Evolutionary conservation across 768 basidiomycete species (phyloP), one percentile per base, ranked within the genome.

Genomic region (Dendrothele bispora): DNA sequence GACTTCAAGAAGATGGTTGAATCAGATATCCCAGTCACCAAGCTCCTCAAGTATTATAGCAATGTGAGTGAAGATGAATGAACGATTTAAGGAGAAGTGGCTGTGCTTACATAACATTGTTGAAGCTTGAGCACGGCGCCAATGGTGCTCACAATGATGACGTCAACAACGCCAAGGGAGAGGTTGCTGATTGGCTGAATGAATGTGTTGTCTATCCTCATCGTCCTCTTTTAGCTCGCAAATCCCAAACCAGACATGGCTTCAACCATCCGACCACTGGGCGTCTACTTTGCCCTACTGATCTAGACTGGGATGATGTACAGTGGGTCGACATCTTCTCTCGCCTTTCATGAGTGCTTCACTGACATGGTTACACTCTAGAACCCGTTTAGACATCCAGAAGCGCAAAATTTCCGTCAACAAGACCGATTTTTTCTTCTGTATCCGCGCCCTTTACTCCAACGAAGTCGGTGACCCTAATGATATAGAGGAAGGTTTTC

Each of bases 101-200:
- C n/a, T n/a, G n/a, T n/a, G n/a, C n/a, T n/a, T n/a, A n/a, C n/a
- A n/a, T n/a, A n/a, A n/a, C n/a, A n/a, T 50, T 45, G 52, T 53
- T 34, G 8, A 37, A 67, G 65, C 46, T 67, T n/a, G 51, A 55
- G 14, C 37, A 44, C 17, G 64, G 65, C 7, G 61, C 55, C 2
- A 52, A 55, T 30, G 54, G 50, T 15, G 60, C 60, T 1, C 32
- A 51, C 7, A 48, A 53, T 7, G 63, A 65, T 30, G 57, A 68
- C 34, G 52, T 60, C n/a, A 46, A 50, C 15, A 42, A 40, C 1
- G 18, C 61, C 18, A 55, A 54, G 32, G 44, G 36, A 17, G 57
- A 49, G 2, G 43, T 66, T 7, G 50, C 55, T 1, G 53, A 53
- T 4, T 66, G 61, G 61, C 27, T 67, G 20, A 58, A 53, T 34